phyloP scores from a whole-genome alignment of 495 filamentous ascomycete species.

The Aspergillus saccharolyticus region DNA sequence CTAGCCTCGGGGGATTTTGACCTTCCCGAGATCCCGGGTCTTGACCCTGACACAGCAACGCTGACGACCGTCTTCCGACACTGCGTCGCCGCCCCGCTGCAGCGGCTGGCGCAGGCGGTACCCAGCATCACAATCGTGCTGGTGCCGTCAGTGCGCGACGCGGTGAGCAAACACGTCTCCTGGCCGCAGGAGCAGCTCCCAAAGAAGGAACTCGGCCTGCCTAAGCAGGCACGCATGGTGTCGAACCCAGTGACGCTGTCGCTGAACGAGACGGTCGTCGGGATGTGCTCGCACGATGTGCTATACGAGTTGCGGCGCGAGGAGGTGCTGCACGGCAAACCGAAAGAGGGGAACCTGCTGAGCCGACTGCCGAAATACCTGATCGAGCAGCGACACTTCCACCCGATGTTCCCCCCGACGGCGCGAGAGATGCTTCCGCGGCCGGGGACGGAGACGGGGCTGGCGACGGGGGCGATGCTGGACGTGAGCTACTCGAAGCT shows the following conservation, averaged over 20 bases:
- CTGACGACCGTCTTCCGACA: slow-evolving; percentile 79
- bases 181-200: slow-evolving; percentile 85
- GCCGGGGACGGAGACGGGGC: slow-evolving; percentile 47
- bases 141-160: slow-evolving; percentile 82
- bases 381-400: slow-evolving; percentile 84
- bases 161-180: slow-evolving; percentile 72
- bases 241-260: slow-evolving; percentile 84
- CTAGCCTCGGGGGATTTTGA: slow-evolving; percentile 87
- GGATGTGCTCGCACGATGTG: slow-evolving; percentile 76
- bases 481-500: slow-evolving; percentile 84
- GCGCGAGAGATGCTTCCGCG: slow-evolving; percentile 62
- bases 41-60: slow-evolving; percentile 71
- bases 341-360: slow-evolving; percentile 53
- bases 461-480: slow-evolving; percentile 66
- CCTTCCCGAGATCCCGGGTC: slow-evolving; percentile 63
- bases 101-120: slow-evolving; percentile 58
- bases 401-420: slow-evolving; percentile 78
- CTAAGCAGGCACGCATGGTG: slow-evolving; percentile 68
- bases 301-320: slow-evolving; percentile 74
- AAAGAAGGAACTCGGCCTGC: slow-evolving; percentile 65
- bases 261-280: slow-evolving; percentile 78
- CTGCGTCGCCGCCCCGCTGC: slow-evolving; percentile 63
- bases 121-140: slow-evolving; percentile 77
- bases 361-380: slow-evolving; percentile 65
- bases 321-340: slow-evolving; percentile 60